Base-by-base conservation (phyloP, 2,329 filamentous ascomycete species). In the Epichloe baconii region DNA sequence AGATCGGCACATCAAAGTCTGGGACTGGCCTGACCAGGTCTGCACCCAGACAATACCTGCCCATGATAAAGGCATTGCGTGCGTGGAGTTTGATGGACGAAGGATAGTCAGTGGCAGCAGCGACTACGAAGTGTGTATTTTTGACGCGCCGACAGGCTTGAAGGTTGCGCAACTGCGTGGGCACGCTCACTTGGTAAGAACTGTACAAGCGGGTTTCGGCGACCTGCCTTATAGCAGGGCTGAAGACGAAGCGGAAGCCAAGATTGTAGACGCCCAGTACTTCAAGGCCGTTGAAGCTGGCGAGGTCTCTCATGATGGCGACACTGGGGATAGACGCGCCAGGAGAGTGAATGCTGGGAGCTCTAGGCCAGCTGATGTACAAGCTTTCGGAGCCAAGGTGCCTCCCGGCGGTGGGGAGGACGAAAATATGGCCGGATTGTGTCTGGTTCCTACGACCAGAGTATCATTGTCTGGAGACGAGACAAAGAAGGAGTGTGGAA, bases 61-160 rank as follows among this genome's bases (percentile, higher is more conserved):
- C 2, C 93, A 98, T 61, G 81, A 80, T 56, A 98, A 98, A 65
- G 93, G 93, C 35, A 97, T 98, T 59, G 93, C 93, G 3, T 98
- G 93, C 65, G 90, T 98, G 15, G 91, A 98, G 67, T 97, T 93
- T 62, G 93, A 98, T 64, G 89, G 88, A 26, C 82, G 88, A 48
- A 81, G 93, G 19, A 94, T 98, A 55, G 88, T 98, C 48, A 96
- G 88, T 59, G 93, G 93, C 3, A 96, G 90, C 66, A 96, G 90
- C 59, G 93, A 98, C 66, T 89, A 94, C 63, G 90, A 93, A 41
- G 88, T 98, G 35, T 89, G 93, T 58, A 93, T 98, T 19, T 98
- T 95, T 64, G 93, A 97, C 64, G 83, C 86, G 44, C 78, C 80
- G 44, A 89, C 88, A 0, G 86, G 86, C 4, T 83, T 93, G 11